A percentile compares a stretch with the other conserved stretches of the same genome.
These are phyloP conservation scores for Neurospora tetraspora DNA, from an alignment of 495 filamentous ascomycete genomes.

Conservation along the genomic window DNA sequence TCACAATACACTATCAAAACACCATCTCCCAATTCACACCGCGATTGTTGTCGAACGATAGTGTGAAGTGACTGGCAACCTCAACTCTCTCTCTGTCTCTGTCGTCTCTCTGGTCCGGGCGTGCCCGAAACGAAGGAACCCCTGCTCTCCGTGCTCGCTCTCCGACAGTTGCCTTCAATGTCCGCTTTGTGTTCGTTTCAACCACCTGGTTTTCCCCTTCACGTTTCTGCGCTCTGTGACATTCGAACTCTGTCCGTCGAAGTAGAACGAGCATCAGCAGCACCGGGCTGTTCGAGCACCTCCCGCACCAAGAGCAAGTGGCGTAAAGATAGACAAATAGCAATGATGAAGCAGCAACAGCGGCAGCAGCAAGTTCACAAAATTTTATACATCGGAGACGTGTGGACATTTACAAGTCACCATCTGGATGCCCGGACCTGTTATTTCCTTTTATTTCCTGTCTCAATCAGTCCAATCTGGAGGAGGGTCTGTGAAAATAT, in stretches of 20 bases:
- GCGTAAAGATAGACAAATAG: background rate
- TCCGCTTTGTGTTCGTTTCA: background rate
- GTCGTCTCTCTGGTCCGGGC: background rate
- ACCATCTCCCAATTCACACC: background rate
- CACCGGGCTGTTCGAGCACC: background rate
- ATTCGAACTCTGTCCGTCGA: background rate
- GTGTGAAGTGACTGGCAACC: background rate
- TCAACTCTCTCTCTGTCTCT: background rate
- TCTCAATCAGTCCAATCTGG: background rate
- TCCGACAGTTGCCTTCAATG: background rate
- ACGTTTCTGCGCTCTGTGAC: background rate
- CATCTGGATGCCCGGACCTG: background rate
- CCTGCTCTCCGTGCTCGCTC: background rate
- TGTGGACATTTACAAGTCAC: background rate
- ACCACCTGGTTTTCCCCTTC: background rate
- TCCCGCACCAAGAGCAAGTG: background rate
- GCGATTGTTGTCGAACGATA: background rate
- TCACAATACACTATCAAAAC: background rate
- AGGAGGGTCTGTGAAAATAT: background rate
- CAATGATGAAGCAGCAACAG: background rate
- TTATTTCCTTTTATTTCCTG: background rate
- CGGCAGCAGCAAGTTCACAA: background rate
- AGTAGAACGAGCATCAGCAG: background rate
- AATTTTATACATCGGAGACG: background rate
- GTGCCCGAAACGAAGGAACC: background rate